A percentile compares a stretch with the other conserved stretches of the same genome.
Conservation (phyloP, 2,329 filamentous ascomycete species). For the Botryotinia globosa region DNA sequence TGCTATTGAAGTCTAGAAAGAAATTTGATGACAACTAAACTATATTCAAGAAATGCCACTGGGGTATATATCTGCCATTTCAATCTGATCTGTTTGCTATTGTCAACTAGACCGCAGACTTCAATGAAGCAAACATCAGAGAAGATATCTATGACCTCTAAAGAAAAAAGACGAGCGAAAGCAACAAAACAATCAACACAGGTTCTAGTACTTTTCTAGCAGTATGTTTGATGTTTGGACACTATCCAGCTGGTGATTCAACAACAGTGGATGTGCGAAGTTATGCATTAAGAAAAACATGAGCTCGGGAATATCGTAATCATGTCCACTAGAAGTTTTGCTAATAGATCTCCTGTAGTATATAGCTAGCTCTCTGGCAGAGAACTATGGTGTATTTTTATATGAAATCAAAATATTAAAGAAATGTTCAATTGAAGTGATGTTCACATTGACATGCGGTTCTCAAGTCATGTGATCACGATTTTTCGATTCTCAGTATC, state of each 20-base stretch:
- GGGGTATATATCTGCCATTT: background rate
- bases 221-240: background rate
- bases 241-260: background rate
- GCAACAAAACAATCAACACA: accelerated
- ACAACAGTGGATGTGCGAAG: background rate
- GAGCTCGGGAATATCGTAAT: background rate
- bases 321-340: no score
- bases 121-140: background rate
- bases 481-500: background rate
- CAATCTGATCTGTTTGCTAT: background rate
- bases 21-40: background rate
- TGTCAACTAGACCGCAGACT: background rate
- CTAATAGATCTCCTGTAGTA: background rate
- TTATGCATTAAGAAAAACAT: background rate
- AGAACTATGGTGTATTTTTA: background rate
- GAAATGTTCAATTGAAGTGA: background rate
- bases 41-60: background rate
- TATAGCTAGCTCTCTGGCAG: accelerated
- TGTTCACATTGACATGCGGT: background rate
- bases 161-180: background rate
- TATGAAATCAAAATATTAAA: background rate
- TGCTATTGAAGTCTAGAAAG: background rate
- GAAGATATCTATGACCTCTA: background rate
- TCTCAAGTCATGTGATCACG: background rate
- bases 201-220: background rate